Evolutionary conservation across 192 early-diverging fungal genomes (phyloP), one percentile per base, ranked within the genome.

Genomic region (Diversispora epigaea): DNA sequence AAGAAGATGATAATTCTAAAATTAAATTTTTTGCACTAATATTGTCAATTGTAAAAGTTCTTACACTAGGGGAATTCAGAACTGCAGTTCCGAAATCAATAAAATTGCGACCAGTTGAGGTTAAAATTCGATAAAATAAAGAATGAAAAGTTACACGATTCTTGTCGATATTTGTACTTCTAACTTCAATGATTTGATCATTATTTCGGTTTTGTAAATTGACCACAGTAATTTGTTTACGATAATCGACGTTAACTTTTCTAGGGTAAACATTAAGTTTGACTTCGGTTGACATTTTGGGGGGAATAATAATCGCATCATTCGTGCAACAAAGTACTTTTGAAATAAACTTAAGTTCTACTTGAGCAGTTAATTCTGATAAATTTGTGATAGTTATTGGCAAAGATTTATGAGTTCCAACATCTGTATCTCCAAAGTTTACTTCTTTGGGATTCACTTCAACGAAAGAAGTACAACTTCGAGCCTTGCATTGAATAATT

Each of bases 141-240:
- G 95, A 95, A 80, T 99, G 97, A 80, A 95, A 97, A 0, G 97
- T 98, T 46, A 99, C 92, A n/a, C 94, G 87, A 71, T 96, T 92
- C 76, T 95, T 93, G 84, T 99, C 97, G 65, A 99, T 93, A 72
- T 99, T 97, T 10, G 89, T 94, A 60, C 95, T 95, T 58, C 90
- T 88, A 21, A 99, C 94, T 68, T 96, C 93, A 21, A 99, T 90
- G 32, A 91, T 91, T 78, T 91, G 90, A 80, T 96, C 93, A 81
- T 98, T 95, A 72, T 91, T 88, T 12, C 91, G 86, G 76, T 97
- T 97, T 62, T 91, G 87, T 47, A 90, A 80, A 78, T 99, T 99
- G 57, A 94, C 92, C 19, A 99, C 87, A 0, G 95, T 96, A 2
- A 99, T 88, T 82, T 99, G 93, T 77, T 99, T 99, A 60, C 94